Evolutionary conservation across 2,329 filamentous ascomycete genomes (phyloP).

Genomic region (Clonostachys byssicola): DNA sequence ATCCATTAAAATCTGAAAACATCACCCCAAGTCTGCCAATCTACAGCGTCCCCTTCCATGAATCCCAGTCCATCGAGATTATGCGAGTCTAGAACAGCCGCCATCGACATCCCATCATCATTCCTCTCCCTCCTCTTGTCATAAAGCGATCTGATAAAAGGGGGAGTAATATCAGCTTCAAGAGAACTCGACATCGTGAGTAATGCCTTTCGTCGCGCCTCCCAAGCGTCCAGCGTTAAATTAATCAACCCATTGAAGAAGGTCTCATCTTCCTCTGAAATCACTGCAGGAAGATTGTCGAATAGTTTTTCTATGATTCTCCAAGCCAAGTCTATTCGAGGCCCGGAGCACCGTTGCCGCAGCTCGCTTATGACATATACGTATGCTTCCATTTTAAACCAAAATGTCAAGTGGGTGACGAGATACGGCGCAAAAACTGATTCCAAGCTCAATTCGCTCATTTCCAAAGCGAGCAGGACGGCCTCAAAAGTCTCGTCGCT

Average conservation of each 20-base stretch:
- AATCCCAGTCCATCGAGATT: too few species aligned
- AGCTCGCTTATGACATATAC: slow-evolving; percentile 23
- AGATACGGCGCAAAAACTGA: slow-evolving; percentile 20
- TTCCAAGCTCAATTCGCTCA: slow-evolving; percentile 8
- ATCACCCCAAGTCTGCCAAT: too few species aligned
- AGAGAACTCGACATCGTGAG: too few species aligned
- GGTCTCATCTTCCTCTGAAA: not conserved
- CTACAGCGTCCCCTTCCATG: too few species aligned
- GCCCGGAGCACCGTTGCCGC: slow-evolving; percentile 8
- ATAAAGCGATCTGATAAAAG: too few species aligned
- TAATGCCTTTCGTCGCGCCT: slow-evolving; percentile 6
- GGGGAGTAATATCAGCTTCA: too few species aligned
- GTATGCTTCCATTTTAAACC: slow-evolving; percentile 18
- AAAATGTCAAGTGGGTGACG: slow-evolving; percentile 16
- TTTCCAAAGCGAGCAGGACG: slow-evolving; percentile 13
- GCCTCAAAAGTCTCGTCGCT: slow-evolving; percentile 15
- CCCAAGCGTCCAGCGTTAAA: slow-evolving; percentile 13
- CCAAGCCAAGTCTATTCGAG: slow-evolving; percentile 15
- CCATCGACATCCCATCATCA: too few species aligned
- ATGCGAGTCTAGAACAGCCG: too few species aligned
- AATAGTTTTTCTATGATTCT: slow-evolving; percentile 15
- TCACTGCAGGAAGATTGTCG: slow-evolving; percentile 9
- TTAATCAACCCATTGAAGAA: slow-evolving; percentile 7
- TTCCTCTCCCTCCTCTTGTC: too few species aligned
- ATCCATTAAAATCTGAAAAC: too few species aligned